Conservation (phyloP, 2,329 filamentous ascomycete species). For the Sporothrix inflata region DNA sequence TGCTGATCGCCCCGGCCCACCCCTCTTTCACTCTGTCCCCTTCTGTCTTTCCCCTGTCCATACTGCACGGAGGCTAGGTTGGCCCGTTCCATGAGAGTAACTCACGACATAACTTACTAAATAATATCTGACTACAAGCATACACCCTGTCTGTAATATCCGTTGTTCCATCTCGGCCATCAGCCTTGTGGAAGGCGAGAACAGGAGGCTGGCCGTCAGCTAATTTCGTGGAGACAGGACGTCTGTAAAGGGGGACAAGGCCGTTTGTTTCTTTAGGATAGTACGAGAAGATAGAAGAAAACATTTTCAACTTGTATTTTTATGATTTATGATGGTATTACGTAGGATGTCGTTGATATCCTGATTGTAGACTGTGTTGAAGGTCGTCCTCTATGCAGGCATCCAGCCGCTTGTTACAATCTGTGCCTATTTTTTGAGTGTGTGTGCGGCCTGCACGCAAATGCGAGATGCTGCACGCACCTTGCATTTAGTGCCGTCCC, state of each 20-base stretch:
- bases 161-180: constrained; percentile 14
- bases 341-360: background rate
- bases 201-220: constrained; percentile 8
- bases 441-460: constrained; percentile 4
- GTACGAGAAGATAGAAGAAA: background rate
- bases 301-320: background rate
- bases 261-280: background rate
- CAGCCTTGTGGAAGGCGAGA: background rate
- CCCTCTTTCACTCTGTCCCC: background rate
- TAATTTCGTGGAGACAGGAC: constrained; percentile 13
- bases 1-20: constrained; percentile 18
- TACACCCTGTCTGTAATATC: background rate
- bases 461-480: constrained; percentile 26
- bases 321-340: background rate
- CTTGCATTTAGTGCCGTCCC: constrained; percentile 7
- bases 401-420: background rate
- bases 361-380: background rate
- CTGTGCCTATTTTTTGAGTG: background rate
- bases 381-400: background rate
- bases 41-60: background rate
- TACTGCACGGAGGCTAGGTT: background rate
- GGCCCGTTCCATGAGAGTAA: background rate
- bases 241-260: background rate
- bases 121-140: background rate
- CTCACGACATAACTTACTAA: background rate